Evolutionary conservation across 1,284 basidiomycete species (phyloP).

Genomic region (Xerocomus cyaneibrunnescens): DNA sequence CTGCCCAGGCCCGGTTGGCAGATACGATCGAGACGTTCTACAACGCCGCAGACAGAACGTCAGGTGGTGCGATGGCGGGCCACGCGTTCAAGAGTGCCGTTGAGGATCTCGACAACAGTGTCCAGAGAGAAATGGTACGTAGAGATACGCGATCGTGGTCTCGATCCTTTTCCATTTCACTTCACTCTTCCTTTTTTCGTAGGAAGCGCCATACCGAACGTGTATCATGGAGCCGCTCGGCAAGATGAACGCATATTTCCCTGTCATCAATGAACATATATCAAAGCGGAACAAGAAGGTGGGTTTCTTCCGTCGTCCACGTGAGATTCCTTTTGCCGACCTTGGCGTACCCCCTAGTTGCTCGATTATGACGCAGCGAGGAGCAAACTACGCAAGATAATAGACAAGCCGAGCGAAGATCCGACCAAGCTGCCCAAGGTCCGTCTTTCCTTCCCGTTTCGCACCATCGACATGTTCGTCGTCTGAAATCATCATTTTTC

Average conservation of each 20-base stretch:
- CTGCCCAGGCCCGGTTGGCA: slow-evolving; percentile 90
- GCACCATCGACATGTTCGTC: neutral
- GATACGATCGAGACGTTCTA: slow-evolving; percentile 96
- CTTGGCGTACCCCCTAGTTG: slow-evolving; percentile 50
- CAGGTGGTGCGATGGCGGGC: slow-evolving; percentile 94
- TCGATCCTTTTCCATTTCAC: neutral
- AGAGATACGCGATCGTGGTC: slow-evolving; percentile 5
- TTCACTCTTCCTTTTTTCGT: neutral
- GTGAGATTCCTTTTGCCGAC: neutral
- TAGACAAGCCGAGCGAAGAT: slow-evolving; percentile 94
- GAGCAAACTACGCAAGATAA: slow-evolving; percentile 83
- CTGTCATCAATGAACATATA: slow-evolving; percentile 92
- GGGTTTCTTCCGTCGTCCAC: neutral
- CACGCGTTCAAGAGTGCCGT: slow-evolving; percentile 96
- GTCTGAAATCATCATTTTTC: slow-evolving; percentile 1
- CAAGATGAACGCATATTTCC: slow-evolving; percentile 96
- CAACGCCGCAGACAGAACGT: slow-evolving; percentile 76
- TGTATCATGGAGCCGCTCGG: slow-evolving; percentile 95
- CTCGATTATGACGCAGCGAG: slow-evolving; percentile 95
- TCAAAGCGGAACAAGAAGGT: slow-evolving; percentile 97
- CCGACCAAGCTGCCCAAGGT: slow-evolving; percentile 87
- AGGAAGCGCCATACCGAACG: slow-evolving; percentile 94
- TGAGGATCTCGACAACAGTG: slow-evolving; percentile 88
- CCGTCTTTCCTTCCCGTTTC: slow-evolving; percentile 22
- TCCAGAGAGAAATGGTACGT: slow-evolving; percentile 80